phyloP scores from a whole-genome alignment of 2,329 filamentous ascomycete species.

The Chaetomiaceae sp. region DNA sequence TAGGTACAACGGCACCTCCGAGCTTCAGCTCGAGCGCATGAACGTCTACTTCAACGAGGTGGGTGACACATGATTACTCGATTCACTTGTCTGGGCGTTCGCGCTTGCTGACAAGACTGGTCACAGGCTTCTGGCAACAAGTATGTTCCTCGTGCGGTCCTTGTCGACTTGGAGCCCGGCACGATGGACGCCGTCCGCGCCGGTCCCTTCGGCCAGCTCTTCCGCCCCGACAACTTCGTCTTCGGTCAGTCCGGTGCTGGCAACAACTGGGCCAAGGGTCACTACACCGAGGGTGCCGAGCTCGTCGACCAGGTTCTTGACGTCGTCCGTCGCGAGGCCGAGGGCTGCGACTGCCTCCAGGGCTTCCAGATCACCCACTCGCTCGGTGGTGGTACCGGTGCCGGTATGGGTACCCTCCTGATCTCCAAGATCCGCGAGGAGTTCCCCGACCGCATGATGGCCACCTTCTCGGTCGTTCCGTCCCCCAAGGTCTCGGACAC shows the following conservation, averaged over 20 bases:
- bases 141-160: conserved; percentile 97
- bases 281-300: conserved; percentile 99
- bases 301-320: conserved; percentile 97
- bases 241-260: conserved; percentile 99
- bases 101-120: conserved; percentile 17
- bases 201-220: conserved; percentile 96
- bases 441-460: conserved; percentile 99
- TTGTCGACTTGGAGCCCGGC: conserved; percentile 98
- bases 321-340: conserved; percentile 96
- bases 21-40: conserved; percentile 99
- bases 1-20: conserved; percentile 95
- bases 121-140: conserved; percentile 88
- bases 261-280: conserved; percentile 99
- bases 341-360: conserved; percentile 98
- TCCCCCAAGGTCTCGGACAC: conserved; percentile 99
- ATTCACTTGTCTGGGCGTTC: background rate
- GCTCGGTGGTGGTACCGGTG: conserved; percentile 99
- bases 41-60: conserved; percentile 90
- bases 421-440: conserved; percentile 99
- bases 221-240: conserved; percentile 99
- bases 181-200: conserved; percentile 99
- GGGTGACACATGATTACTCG: background rate
- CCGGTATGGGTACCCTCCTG: conserved; percentile 98
- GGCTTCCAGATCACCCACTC: conserved; percentile 99
- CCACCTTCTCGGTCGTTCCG: conserved; percentile 97